Conservation (phyloP, 208 protist genomes). For the Crithidia expoeki region DNA sequence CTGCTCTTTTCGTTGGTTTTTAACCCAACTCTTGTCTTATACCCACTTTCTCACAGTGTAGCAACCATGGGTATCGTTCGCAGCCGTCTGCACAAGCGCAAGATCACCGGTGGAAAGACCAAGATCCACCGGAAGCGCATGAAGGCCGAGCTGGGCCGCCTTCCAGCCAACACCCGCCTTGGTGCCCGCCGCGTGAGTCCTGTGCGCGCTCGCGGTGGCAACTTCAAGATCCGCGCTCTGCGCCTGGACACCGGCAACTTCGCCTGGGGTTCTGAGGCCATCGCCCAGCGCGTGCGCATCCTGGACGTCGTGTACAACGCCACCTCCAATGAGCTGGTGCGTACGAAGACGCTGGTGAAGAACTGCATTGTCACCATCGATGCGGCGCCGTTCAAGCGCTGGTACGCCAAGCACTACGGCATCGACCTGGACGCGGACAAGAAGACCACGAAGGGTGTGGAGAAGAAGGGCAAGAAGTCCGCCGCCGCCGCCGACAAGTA, state of each 20-base stretch:
- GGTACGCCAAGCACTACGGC: constrained; percentile 98
- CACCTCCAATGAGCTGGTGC: constrained; percentile 99
- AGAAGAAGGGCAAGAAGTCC: constrained; percentile 76
- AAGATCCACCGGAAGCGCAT: constrained; percentile 94
- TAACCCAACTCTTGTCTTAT: neutral
- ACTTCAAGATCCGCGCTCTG: constrained; percentile 98
- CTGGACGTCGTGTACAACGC: constrained; percentile 99
- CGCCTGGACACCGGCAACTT: constrained; percentile 99
- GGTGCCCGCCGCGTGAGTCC: constrained; percentile 90
- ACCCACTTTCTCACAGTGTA: constrained; percentile 8
- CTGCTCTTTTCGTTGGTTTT: neutral
- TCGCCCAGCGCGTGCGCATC: constrained; percentile 95
- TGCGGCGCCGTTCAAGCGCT: constrained; percentile 98
- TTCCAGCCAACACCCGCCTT: constrained; percentile 97
- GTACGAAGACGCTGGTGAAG: constrained; percentile 99
- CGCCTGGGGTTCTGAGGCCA: constrained; percentile 94
- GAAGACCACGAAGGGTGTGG: constrained; percentile 40
- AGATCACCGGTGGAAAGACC: constrained; percentile 97
- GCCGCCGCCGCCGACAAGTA: constrained; percentile 66
- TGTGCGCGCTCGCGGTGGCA: constrained; percentile 97
- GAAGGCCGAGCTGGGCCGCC: constrained; percentile 98
- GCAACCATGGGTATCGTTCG: constrained; percentile 97
- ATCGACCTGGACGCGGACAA: constrained; percentile 93
- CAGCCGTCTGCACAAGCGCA: constrained; percentile 98
- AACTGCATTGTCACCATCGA: constrained; percentile 97